A percentile compares a stretch with the other conserved stretches of the same genome.
Conservation (phyloP, 805 yeast genomes). For the Sugiyamaella mastotermitis region DNA sequence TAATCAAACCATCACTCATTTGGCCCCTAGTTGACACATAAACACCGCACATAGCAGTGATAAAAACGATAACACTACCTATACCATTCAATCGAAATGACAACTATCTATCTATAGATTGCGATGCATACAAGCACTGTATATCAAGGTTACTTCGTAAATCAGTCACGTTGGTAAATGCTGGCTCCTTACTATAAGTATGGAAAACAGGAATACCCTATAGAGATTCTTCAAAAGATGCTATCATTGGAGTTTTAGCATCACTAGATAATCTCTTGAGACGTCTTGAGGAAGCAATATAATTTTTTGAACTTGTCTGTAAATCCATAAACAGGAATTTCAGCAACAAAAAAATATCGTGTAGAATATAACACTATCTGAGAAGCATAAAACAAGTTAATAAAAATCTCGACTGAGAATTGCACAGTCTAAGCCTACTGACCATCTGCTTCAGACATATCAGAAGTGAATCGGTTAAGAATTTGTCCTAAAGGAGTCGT, state of each 20-base stretch:
- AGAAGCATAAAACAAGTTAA: slow-evolving; percentile 51
- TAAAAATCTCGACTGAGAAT: slow-evolving; percentile 30
- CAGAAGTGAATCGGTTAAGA: slow-evolving; percentile 81
- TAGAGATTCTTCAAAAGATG: slow-evolving; percentile 74
- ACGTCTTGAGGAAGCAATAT: slow-evolving; percentile 64
- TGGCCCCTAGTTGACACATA: slow-evolving; percentile 45
- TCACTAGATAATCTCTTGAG: slow-evolving; percentile 64
- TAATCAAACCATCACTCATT: slow-evolving; percentile 77
- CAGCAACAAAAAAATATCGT: slow-evolving; percentile 71
- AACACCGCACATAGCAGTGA: slow-evolving; percentile 61
- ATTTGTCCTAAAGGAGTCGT: slow-evolving; percentile 90
- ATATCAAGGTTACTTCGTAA: slow-evolving; percentile 56
- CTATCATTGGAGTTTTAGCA: slow-evolving; percentile 67
- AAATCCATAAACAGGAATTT: slow-evolving; percentile 71
- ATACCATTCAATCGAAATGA: slow-evolving; percentile 81
- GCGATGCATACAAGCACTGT: slow-evolving; percentile 76
- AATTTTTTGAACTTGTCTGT: slow-evolving; percentile 62
- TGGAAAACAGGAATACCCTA: slow-evolving; percentile 69
- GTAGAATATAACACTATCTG: slow-evolving; percentile 75
- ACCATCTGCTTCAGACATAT: slow-evolving; percentile 82
- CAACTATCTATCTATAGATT: slow-evolving; percentile 83
- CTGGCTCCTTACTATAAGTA: slow-evolving; percentile 57
- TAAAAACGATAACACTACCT: slow-evolving; percentile 34
- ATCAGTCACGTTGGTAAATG: slow-evolving; percentile 48
- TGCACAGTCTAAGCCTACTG: slow-evolving; percentile 36